phyloP scores from a whole-genome alignment of 208 protist species.

The Leishmania tropica region DNA sequence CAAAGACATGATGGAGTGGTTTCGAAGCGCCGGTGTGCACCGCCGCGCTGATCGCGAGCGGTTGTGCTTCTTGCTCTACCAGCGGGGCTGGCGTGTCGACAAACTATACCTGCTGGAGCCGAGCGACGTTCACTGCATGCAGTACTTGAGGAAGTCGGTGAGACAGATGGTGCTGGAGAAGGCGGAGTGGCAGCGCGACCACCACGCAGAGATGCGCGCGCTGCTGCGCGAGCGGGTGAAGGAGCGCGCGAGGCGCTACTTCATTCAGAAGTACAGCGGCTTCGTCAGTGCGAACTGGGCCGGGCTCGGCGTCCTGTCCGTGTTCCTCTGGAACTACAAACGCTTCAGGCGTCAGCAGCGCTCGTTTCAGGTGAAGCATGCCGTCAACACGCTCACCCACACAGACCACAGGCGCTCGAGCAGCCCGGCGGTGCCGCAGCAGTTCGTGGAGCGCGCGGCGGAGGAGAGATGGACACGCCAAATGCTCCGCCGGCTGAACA shows the following conservation, averaged over 20 bases:
- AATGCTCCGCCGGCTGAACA: conserved; percentile 66
- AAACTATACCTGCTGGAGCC: conserved; percentile 55
- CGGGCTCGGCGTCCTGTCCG: conserved; percentile 58
- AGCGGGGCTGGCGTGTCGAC: conserved; percentile 64
- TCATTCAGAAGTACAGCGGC: conserved; percentile 74
- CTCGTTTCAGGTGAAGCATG: conserved; percentile 65
- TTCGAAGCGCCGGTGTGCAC: conserved; percentile 55
- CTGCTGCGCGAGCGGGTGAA: conserved; percentile 66
- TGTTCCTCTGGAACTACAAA: conserved; percentile 77
- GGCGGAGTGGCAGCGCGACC: conserved; percentile 64
- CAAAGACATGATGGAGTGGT: conserved; percentile 53
- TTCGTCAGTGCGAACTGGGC: conserved; percentile 72
- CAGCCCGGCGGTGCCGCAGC: conserved; percentile 17
- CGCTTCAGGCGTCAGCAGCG: conserved; percentile 63
- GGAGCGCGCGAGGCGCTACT: conserved; percentile 65
- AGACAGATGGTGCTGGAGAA: conserved; percentile 64
- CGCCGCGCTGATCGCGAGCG: conserved; percentile 49
- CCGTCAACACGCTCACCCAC: conserved; percentile 68
- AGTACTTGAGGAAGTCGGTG: conserved; percentile 55
- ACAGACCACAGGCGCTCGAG: conserved; percentile 26
- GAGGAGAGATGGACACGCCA: conserved; percentile 80
- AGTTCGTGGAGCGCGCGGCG: conserved; percentile 53
- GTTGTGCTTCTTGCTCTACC: conserved; percentile 55
- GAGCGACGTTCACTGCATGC: conserved; percentile 51
- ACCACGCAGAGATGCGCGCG: conserved; percentile 59